Evolutionary conservation across 352 stramenopile genomes (phyloP).

Genomic region (Globisporangium uncinulatum): DNA sequence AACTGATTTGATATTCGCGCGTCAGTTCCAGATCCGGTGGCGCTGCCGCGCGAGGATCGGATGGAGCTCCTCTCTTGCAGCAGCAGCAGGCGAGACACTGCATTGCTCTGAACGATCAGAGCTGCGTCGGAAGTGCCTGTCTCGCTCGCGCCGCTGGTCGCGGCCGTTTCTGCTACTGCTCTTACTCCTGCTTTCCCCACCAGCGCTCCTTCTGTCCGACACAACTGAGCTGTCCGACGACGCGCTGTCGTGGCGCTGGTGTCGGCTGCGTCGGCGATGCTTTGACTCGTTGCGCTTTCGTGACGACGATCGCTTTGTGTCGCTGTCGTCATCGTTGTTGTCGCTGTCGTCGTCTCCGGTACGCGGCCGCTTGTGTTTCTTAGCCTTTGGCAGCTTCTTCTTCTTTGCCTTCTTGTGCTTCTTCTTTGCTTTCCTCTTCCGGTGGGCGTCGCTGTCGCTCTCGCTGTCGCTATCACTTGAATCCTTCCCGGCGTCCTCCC

Average conservation of each 20-base stretch:
- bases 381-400: too few relatives aligned
- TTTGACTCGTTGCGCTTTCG: not conserved
- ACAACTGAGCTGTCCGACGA: not conserved
- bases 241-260: not conserved
- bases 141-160: not conserved
- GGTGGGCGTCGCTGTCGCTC: conserved; percentile 2
- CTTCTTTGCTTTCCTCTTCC: conserved; percentile 13
- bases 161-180: conserved; percentile 1
- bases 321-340: not conserved
- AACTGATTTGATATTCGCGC: not conserved
- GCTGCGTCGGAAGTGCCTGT: not conserved
- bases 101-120: not conserved
- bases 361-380: conserved; percentile 14
- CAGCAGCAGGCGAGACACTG: not conserved
- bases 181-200: too few relatives aligned
- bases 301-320: not conserved
- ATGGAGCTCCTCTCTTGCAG: not conserved
- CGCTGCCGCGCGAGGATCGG: conserved; percentile 26
- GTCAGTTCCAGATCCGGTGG: conserved; percentile 37
- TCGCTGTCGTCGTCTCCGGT: not conserved
- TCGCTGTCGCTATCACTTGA: conserved; percentile 9
- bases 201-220: not conserved
- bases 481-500: not conserved
- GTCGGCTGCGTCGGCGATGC: not conserved
- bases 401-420: conserved; percentile 14